Conservation (phyloP, 1,284 basidiomycete species). For the Xerocomus alliaceus region DNA sequence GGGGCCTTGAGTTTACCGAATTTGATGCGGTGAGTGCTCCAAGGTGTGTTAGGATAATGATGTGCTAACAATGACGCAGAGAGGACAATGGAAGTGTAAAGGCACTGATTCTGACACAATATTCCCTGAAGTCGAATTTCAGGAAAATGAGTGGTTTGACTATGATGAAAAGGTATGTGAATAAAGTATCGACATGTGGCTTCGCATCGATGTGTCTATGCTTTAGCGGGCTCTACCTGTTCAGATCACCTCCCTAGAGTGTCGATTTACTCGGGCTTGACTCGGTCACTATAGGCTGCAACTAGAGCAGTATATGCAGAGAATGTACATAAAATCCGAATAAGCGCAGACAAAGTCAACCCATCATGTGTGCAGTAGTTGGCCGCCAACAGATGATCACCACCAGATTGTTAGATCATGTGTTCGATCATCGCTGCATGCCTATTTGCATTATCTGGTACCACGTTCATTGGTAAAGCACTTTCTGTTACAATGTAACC, state of each 20-base stretch:
- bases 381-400: neutral
- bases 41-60: neutral
- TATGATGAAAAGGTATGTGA: conserved; percentile 78
- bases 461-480: neutral
- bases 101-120: conserved; percentile 58
- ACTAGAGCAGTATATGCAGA: neutral
- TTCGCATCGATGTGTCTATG: neutral
- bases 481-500: neutral
- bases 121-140: conserved; percentile 70
- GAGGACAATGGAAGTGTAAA: conserved; percentile 74
- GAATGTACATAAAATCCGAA: neutral
- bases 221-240: conserved; percentile 68
- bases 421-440: neutral
- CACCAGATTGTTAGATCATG: neutral
- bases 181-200: neutral
- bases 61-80: conserved; percentile 14
- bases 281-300: neutral
- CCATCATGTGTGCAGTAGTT: neutral
- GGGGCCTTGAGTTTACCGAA: conserved; percentile 75
- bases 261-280: conserved; percentile 69
- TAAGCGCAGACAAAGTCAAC: too few relatives aligned
- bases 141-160: conserved; percentile 76
- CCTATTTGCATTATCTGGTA: neutral
- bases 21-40: conserved; percentile 67
- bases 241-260: conserved; percentile 64